phyloP scores from a whole-genome alignment of 1,139 yeast genomes.

The Candida sanyaensis region DNA sequence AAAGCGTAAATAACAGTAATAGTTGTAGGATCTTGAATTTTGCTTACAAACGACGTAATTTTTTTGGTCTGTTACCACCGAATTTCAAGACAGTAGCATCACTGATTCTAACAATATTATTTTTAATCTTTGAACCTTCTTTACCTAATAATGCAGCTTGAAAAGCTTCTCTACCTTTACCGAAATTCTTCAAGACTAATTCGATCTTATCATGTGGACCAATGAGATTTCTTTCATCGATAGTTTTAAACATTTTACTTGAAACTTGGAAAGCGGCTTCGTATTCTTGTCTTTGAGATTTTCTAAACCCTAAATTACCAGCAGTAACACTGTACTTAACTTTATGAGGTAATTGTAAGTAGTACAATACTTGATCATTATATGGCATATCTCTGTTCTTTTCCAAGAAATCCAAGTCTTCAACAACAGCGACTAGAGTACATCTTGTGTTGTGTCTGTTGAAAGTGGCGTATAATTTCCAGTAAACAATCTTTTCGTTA shows the following conservation, averaged over 20 bases:
- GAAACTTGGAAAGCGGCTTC: conserved; percentile 94
- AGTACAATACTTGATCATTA: conserved; percentile 77
- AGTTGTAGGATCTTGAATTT: neutral
- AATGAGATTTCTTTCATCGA: conserved; percentile 59
- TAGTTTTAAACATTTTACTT: conserved; percentile 67
- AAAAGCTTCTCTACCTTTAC: conserved; percentile 89
- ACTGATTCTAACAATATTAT: conserved; percentile 64
- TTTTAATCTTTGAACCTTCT: conserved; percentile 75
- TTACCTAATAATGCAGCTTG: conserved; percentile 83
- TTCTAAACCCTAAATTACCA: conserved; percentile 75
- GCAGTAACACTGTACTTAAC: conserved; percentile 67
- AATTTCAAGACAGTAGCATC: conserved; percentile 83
- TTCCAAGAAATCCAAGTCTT: conserved; percentile 59
- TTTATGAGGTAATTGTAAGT: conserved; percentile 78
- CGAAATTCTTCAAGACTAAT: conserved; percentile 75
- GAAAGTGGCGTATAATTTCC: conserved; percentile 76
- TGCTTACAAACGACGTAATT: conserved; percentile 59
- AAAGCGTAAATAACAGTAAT: neutral
- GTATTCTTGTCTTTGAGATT: conserved; percentile 83
- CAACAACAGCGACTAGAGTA: conserved; percentile 72
- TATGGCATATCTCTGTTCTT: conserved; percentile 60
- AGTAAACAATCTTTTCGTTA: conserved; percentile 47
- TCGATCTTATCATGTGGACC: conserved; percentile 61
- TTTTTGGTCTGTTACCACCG: conserved; percentile 91
- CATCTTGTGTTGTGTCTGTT: conserved; percentile 81